These are phyloP conservation scores for Saturnispora mendoncae DNA, from an alignment of 805 yeast species.

Conservation along the genomic window DNA sequence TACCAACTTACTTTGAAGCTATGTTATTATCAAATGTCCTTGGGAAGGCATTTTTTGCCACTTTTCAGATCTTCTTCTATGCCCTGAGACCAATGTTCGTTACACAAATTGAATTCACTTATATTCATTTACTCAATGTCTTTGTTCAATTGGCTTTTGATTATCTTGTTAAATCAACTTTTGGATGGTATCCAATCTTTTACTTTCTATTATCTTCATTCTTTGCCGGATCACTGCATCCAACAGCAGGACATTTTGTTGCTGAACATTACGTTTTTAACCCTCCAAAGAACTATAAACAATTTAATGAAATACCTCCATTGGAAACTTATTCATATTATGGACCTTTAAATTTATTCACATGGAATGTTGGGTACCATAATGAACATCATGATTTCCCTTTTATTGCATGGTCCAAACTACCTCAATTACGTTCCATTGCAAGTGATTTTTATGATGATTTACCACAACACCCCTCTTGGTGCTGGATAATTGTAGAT, in stretches of 20 bases:
- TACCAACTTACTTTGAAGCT: constrained; percentile 78
- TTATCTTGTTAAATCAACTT: constrained; percentile 41
- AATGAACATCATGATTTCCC: constrained; percentile 97
- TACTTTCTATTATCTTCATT: constrained; percentile 73
- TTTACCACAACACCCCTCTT: constrained; percentile 65
- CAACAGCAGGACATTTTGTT: constrained; percentile 90
- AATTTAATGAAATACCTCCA: constrained; percentile 40
- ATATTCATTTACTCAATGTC: constrained; percentile 64
- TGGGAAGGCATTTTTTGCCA: constrained; percentile 86
- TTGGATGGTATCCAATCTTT: constrained; percentile 56
- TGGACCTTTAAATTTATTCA: constrained; percentile 65
- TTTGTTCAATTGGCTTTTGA: constrained; percentile 54
- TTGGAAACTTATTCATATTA: constrained; percentile 84
- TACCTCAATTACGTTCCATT: constrained; percentile 52
- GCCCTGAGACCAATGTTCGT: constrained; percentile 87
- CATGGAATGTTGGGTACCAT: constrained; percentile 93
- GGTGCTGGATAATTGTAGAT: constrained; percentile 69
- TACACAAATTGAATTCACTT: constrained; percentile 64
- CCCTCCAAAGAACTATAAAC: constrained; percentile 34
- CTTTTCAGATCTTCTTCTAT: constrained; percentile 81
- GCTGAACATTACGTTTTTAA: constrained; percentile 85
- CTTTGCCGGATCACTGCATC: constrained; percentile 86
- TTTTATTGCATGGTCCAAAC: constrained; percentile 79
- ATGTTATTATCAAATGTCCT: constrained; percentile 61
- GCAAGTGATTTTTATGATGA: constrained; percentile 80